Evolutionary conservation across 148 eudicot genomes (phyloP).

Genomic region (Camellia granthamiana): DNA sequence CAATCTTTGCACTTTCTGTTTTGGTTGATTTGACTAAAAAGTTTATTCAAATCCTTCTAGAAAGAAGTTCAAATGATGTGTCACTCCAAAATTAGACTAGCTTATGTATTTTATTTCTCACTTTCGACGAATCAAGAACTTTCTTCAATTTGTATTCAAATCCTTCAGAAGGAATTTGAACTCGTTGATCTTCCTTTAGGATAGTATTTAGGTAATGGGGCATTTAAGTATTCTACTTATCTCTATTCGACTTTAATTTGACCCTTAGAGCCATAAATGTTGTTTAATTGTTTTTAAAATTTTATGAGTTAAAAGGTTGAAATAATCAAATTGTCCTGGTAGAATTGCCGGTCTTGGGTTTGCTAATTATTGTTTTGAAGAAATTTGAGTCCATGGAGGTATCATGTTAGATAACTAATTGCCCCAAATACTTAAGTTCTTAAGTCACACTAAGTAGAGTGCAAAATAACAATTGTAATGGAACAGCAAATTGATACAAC

Average conservation of each 20-base stretch:
- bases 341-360: too few relatives aligned
- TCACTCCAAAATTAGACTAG: background rate
- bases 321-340: too few relatives aligned
- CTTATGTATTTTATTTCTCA: background rate
- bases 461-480: background rate
- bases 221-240: background rate
- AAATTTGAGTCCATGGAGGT: too few relatives aligned
- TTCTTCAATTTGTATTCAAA: background rate
- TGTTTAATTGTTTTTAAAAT: too few relatives aligned
- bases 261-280: too few relatives aligned
- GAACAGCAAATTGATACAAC: background rate
- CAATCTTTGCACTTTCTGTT: background rate
- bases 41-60: background rate
- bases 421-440: background rate
- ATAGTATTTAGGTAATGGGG: background rate
- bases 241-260: too few relatives aligned
- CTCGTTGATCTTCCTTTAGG: background rate
- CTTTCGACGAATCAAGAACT: too few relatives aligned
- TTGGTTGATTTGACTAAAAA: background rate
- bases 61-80: background rate
- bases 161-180: background rate
- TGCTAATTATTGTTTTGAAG: too few relatives aligned
- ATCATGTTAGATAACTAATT: too few relatives aligned
- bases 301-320: too few relatives aligned
- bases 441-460: background rate